A percentile compares a stretch with the other conserved stretches of the same genome.
Evolutionary conservation across 2,329 filamentous ascomycete genomes (phyloP).

Genomic region (Ceratocystis cacaofunesta): DNA sequence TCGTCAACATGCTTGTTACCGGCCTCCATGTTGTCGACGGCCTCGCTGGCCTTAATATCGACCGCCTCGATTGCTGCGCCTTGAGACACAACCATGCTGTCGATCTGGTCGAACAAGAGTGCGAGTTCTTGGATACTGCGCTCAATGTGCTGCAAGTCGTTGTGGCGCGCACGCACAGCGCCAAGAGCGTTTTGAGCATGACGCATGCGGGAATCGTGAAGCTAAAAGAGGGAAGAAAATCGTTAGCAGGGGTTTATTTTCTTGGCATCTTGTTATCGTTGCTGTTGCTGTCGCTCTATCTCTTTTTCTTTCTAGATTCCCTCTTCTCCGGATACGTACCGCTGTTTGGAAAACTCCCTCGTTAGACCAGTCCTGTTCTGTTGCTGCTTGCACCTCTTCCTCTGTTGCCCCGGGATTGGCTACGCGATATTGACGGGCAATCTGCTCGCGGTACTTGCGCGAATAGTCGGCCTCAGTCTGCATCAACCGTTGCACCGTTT

Average conservation of each 20-base stretch:
- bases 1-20: constrained; percentile 43
- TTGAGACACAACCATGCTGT: constrained; percentile 58
- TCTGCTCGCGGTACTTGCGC: constrained; percentile 59
- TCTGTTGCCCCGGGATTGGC: constrained; percentile 70
- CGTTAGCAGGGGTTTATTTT: not conserved
- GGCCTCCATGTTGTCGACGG: constrained; percentile 50
- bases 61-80: constrained; percentile 46
- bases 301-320: not conserved
- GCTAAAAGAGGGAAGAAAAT: constrained; percentile 6
- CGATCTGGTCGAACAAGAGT: constrained; percentile 58
- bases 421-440: constrained; percentile 65
- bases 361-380: constrained; percentile 57
- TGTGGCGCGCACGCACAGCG: constrained; percentile 67
- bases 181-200: constrained; percentile 40
- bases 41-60: constrained; percentile 51
- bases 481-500: constrained; percentile 55
- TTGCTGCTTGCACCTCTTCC: constrained; percentile 52
- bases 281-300: not conserved
- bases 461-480: constrained; percentile 57
- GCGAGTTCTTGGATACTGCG: constrained; percentile 56
- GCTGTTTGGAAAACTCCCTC: constrained; percentile 73
- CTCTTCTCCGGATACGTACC: constrained; percentile 37
- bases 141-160: constrained; percentile 70
- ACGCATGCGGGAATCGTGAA: constrained; percentile 11
- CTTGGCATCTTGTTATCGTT: not conserved